Conservation (phyloP, 2,329 filamentous ascomycete species). For the Fusarium piperis region DNA sequence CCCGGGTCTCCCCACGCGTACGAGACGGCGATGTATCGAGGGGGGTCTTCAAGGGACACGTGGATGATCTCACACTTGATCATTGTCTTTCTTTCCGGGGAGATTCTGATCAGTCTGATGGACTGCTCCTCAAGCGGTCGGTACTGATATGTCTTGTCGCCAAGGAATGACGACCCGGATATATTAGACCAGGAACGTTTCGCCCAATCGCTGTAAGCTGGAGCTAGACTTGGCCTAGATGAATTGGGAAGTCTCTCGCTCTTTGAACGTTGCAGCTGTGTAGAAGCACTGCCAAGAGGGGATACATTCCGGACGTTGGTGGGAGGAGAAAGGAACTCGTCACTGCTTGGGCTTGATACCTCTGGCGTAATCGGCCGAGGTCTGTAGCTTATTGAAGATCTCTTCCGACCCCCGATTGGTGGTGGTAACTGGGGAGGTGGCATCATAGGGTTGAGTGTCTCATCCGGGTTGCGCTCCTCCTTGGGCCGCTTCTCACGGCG, state of each 20-base stretch:
- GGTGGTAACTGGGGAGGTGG: not conserved
- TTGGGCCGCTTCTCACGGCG: not conserved
- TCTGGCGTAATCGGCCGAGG: not conserved
- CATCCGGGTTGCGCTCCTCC: not conserved
- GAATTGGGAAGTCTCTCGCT: not conserved
- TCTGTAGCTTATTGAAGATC: not conserved
- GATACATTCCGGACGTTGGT: not conserved
- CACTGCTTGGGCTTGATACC: not conserved
- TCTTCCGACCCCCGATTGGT: not conserved
- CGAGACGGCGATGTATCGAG: conserved; percentile 13
- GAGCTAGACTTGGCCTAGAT: not conserved
- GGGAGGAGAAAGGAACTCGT: not conserved
- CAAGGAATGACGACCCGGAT: not conserved
- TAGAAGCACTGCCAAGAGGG: not conserved
- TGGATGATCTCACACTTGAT: conserved; percentile 21
- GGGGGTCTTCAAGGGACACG: not conserved
- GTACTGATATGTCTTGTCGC: conserved; percentile 2
- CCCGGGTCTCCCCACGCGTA: conserved; percentile 24
- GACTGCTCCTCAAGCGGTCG: conserved; percentile 9
- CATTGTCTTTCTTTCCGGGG: conserved; percentile 1
- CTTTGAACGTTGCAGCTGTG: not conserved
- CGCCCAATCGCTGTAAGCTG: not conserved
- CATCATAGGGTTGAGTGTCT: not conserved
- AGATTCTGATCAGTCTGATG: conserved; percentile 20
- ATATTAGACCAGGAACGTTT: not conserved